Base-by-base conservation (phyloP, 2,329 filamentous ascomycete genomes). In the Fusarium phyllophilum region DNA sequence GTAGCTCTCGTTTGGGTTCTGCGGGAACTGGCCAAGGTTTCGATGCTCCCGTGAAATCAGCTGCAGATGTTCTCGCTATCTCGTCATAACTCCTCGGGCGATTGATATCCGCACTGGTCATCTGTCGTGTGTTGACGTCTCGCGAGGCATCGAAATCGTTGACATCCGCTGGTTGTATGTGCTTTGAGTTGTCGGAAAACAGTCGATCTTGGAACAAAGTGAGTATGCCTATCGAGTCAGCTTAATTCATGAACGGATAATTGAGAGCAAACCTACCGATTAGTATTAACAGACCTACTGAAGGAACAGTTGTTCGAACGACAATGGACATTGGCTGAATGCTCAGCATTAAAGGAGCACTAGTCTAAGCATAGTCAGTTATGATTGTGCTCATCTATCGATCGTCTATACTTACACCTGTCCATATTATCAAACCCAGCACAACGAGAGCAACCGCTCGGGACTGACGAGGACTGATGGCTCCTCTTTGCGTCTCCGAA, bases 361-460 rank as follows among this genome's bases (percentile, higher is more conserved):
- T 90, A 66, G 84, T 83, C 87, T 89, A 60, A 15, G 14, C 22
- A 52, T 31, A 34, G 38, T 68, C 55, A 74, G 57, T 31, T 44
- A 39, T 54, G 15, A n/a, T 41, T 55, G 66, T 46, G 10, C 61
- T 29, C 29, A 13, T 45, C 22, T n/a, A 42, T 15, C n/a, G 4
- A 6, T 34, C 24, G 22, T 33, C 14, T 44, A n/a, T 26, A 86
- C 87, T 79, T 77, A 89, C 87, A 74, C 82, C 87, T 58, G 85
- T 87, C 89, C 89, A 90, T 38, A 88, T 77, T n/a, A 81, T 83
- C 63, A 89, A 79, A 20, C 84, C 86, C 51, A 82, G 75, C 29
- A 86, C 80, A 24, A 85, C 79, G 2, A 85, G 77, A 31, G 86
- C 74, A 24, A 87, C 74, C 42, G 83, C 82, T 75, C 84, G 87